Evolutionary conservation across 2,329 filamentous ascomycete species (phyloP), one percentile per base, ranked within the genome.

Genomic region (Fusarium falciforme): DNA sequence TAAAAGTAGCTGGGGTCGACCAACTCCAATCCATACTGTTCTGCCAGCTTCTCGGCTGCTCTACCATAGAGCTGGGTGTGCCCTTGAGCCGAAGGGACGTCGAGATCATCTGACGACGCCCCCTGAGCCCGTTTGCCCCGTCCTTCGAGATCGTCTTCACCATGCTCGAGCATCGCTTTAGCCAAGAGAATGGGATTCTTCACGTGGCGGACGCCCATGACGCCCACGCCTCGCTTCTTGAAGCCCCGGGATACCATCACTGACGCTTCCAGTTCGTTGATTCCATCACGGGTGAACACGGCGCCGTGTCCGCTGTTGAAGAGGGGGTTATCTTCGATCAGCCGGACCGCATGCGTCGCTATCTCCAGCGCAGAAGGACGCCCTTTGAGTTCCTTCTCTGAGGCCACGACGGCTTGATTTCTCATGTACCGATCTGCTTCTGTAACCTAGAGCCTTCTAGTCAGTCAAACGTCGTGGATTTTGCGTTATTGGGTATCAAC

Each of bases 241-340:
- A 87, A 86, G 0, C 92, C 93, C 31, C 87, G 87, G 2, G 92
- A 93, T 0, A 97, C 93, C 94, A 97, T 97, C 61, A 97, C 89
- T 10, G 91, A 93, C 2, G 94, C 93, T 83, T 98, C 95, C 70
- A 97, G 91, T 84, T 98, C 93, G 80, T 95, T 95, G 71, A 91
- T 89, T 20, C 95, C 95, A 74, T 93, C 91, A 60, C 92, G 90
- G 1, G 94, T 97, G 82, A 97, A 98, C 22, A 97, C 94, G 60
- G 94, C 93, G 62, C 95, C 95, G 77, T 91, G 92, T 9, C 91
- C 94, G 66, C 91, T 91, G 84, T 98, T 98, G 88, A 96, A 97
- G 6, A 97, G 89, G 2, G 92, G 88, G 78, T 95, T 90, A 79
- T 97, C 87, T 83, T 98, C 95, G 17, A 98, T 89, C 29, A 92